phyloP scores from a whole-genome alignment of 1,139 yeast genomes.

The Protomyces gravidus region DNA sequence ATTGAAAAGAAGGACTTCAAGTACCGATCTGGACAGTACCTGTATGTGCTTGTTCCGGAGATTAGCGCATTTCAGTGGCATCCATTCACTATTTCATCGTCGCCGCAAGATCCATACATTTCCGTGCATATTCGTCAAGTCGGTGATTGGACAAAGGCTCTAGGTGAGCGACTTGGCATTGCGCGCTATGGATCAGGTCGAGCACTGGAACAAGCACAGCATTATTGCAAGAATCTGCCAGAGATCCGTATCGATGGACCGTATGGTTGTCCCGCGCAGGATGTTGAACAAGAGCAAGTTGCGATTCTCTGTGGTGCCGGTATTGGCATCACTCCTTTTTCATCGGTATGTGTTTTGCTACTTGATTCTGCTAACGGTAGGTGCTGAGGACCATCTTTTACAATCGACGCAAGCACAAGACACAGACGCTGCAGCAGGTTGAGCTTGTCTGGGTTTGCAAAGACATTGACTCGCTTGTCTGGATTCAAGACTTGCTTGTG shows the following conservation, averaged over 20 bases:
- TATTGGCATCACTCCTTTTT: conserved; percentile 6
- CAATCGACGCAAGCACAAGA: neutral
- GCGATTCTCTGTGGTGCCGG: conserved; percentile 11
- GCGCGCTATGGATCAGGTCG: neutral
- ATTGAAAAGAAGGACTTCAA: conserved; percentile 1
- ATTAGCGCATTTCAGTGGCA: conserved; percentile 21
- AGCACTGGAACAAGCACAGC: neutral
- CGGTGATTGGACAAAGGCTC: conserved; percentile 8
- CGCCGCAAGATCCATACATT: conserved; percentile 6
- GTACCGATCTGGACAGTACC: conserved; percentile 21
- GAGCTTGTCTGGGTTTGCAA: conserved; percentile 15
- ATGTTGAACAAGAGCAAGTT: conserved; percentile 2
- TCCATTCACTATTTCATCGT: conserved; percentile 27
- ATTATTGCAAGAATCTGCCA: conserved; percentile 1
- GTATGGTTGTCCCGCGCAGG: conserved; percentile 13
- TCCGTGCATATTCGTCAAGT: conserved; percentile 10
- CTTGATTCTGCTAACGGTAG: neutral
- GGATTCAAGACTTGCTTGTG: conserved; percentile 4
- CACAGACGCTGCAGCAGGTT: neutral
- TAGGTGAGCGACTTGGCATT: conserved; percentile 8
- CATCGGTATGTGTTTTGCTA: neutral
- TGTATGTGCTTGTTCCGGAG: conserved; percentile 12
- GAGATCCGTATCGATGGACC: conserved; percentile 9
- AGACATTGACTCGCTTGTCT: neutral
- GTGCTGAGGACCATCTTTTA: neutral